Evolutionary conservation across 768 basidiomycete species (phyloP), one percentile per base, ranked within the genome.

Genomic region (Arthromyces matolae): DNA sequence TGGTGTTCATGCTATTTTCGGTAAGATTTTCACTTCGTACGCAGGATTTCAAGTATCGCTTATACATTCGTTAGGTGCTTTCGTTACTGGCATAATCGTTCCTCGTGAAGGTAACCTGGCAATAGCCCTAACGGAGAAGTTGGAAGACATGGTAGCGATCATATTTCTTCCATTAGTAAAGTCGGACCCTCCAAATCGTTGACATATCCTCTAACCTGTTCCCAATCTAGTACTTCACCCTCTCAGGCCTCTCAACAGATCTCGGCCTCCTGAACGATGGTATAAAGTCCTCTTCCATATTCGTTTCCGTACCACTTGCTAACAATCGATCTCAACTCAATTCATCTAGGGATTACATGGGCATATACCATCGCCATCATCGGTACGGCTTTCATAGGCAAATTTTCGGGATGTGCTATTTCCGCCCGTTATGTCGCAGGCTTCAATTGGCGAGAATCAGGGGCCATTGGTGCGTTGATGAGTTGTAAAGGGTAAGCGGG

Each of bases 111-210:
- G 90, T 3, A 87, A 87, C 3, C 81, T 99, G 28, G 81, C 87
- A 0, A 89, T 93, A 42, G 75, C 84, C 0, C 70, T 98, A n/a
- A 93, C 90, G 0, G 91, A 95, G 58, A 97, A 95, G 60, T 70
- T 98, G n/a, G 96, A 99, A 68, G 95, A 97, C 67, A 83, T 95
- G 78, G 89, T 94, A 2, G 69, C 89, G 0, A 85, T 94, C 50
- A 83, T 94, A 35, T 94, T 96, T 68, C 69, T 96, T 10, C 93
- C 93, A 3, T 70, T 95, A 42, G 89, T 90, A 41, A n/a, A n/a
- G n/a, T n/a, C n/a, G n/a, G n/a, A 18, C 58, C 50, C 28, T 47
- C 20, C 9, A 40, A 22, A 53, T 52, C 39, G 50, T 32, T 32
- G 42, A 20, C 18, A 6, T 14, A 40, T 37, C 24, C 31, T 45